phyloP scores from a whole-genome alignment of 1,284 basidiomycete species.

The Sanghuangporus baumii region DNA sequence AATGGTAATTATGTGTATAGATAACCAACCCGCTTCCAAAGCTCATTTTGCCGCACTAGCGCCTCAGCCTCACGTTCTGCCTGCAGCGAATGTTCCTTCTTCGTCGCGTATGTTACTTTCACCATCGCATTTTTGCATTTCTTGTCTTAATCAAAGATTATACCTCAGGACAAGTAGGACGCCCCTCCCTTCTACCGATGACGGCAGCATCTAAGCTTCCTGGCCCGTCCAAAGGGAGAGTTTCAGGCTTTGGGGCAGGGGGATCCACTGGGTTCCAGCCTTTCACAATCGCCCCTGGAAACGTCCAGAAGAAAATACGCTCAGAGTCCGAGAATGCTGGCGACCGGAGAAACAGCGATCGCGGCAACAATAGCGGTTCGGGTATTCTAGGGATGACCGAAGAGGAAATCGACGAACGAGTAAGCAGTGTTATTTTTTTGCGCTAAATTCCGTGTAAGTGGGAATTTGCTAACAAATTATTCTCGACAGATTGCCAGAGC shows the following conservation, averaged over 20 bases:
- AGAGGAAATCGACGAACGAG: conserved; percentile 66
- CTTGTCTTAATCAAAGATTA: background rate
- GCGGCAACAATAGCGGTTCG: conserved; percentile 7
- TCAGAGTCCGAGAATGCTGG: conserved; percentile 1
- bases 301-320: conserved; percentile 11
- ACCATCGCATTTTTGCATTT: background rate
- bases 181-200: conserved; percentile 18
- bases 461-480: conserved; percentile 8
- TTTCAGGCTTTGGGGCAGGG: conserved; percentile 12
- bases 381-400: conserved; percentile 40
- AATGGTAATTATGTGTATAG: conserved; percentile 27
- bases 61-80: conserved; percentile 40
- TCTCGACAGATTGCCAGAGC: conserved; percentile 55
- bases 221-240: conserved; percentile 13
- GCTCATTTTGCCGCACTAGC: conserved; percentile 57
- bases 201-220: conserved; percentile 18
- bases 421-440: conserved; percentile 27
- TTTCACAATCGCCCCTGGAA: conserved; percentile 5
- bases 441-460: background rate
- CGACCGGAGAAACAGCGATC: background rate
- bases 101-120: conserved; percentile 4
- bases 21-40: conserved; percentile 49
- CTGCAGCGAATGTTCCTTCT: conserved; percentile 32
- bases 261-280: conserved; percentile 8
- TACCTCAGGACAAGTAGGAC: conserved; percentile 20